Percentiles rank a stretch among this genome's conserved stretches.
phyloP scores from a whole-genome alignment of 176 grass and related monocot species.

The Cymbopogon citratus region DNA sequence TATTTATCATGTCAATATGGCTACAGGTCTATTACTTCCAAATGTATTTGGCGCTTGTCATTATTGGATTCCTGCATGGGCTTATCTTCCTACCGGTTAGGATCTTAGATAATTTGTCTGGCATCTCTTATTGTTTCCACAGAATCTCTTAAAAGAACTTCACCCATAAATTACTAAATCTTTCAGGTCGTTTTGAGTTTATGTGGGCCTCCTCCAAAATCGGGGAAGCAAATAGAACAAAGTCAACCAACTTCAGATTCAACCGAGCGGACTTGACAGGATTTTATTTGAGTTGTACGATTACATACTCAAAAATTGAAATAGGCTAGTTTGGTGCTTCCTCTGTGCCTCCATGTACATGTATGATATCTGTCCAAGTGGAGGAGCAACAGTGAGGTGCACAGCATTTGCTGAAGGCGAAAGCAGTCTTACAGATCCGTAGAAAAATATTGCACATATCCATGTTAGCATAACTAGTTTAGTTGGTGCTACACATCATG shows the following conservation, averaged over 20 bases:
- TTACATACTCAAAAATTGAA: neutral
- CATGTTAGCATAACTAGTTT: neutral
- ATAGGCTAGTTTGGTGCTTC: neutral
- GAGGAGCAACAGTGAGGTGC: neutral
- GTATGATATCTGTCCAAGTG: neutral
- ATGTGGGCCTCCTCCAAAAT: constrained; percentile 60
- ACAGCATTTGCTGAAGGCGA: constrained; percentile 8
- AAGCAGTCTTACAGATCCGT: neutral
- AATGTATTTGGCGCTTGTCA: constrained; percentile 91
- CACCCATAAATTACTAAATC: constrained; percentile 13
- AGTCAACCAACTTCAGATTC: constrained; percentile 33
- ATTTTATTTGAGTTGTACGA: neutral
- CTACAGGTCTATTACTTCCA: constrained; percentile 97
- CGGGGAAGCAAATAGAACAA: constrained; percentile 9
- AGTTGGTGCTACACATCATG: neutral
- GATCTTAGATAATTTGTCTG: neutral
- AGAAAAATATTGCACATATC: neutral
- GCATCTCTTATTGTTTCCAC: neutral
- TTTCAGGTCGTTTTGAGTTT: constrained; percentile 81
- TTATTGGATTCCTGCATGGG: constrained; percentile 96
- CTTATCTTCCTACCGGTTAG: constrained; percentile 91
- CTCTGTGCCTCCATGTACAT: neutral
- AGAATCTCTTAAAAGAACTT: neutral
- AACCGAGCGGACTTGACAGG: constrained; percentile 23
- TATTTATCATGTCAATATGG: constrained; percentile 14